Conservation (phyloP, 345 rosid species). For the Turnera subulata region DNA sequence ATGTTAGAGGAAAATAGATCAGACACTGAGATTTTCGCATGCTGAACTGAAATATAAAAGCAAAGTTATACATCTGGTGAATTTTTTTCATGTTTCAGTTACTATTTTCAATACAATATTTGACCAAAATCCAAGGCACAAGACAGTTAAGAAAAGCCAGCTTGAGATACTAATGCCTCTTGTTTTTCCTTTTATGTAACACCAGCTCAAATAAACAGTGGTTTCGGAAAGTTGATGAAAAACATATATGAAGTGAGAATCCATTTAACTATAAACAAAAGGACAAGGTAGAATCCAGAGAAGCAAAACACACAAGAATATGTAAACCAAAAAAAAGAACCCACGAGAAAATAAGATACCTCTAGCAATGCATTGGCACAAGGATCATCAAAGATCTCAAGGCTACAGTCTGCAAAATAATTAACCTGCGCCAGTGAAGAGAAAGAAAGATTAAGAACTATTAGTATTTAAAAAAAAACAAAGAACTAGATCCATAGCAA, state of each 20-base stretch:
- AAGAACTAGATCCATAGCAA: not conserved
- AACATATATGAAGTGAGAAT: too few species aligned
- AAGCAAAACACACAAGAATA: not conserved
- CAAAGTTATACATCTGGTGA: too few species aligned
- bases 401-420: constrained; percentile 83
- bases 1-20: not conserved
- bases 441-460: not conserved
- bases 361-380: constrained; percentile 73
- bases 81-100: not conserved
- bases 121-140: not conserved
- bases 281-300: not conserved
- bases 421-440: constrained; percentile 45
- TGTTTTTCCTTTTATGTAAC: too few species aligned
- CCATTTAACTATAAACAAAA: not conserved
- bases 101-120: too few species aligned
- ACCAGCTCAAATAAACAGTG: too few species aligned
- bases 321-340: not conserved
- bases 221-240: too few species aligned
- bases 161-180: too few species aligned
- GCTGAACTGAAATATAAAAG: not conserved
- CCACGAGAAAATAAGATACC: constrained; percentile 36
- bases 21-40: too few species aligned
- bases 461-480: too few species aligned
- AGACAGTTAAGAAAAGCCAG: too few species aligned
- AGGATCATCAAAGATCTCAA: constrained; percentile 87